These are phyloP conservation scores for Neofusicoccum parvum DNA, from an alignment of 2,329 filamentous ascomycete genomes.

Conservation along the genomic window DNA sequence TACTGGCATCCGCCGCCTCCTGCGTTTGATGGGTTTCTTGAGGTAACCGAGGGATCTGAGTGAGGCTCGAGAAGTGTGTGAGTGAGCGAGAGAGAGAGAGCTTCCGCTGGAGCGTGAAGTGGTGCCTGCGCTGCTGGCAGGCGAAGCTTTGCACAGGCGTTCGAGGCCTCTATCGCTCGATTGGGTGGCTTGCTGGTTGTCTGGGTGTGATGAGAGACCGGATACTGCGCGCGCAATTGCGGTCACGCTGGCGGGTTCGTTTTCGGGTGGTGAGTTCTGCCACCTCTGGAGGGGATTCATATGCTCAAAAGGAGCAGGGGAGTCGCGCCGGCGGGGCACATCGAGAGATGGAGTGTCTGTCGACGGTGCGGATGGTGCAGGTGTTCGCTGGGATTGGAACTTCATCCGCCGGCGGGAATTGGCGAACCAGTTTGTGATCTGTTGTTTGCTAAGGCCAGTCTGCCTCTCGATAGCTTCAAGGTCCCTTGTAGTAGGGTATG, in stretches of 20 bases:
- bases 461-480: slow-evolving; percentile 26
- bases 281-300: slow-evolving; percentile 33
- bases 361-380: background rate
- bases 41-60: slow-evolving; percentile 14
- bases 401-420: slow-evolving; percentile 32
- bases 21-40: background rate
- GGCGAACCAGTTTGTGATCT: slow-evolving; percentile 34
- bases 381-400: slow-evolving; percentile 21
- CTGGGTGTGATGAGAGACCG: background rate
- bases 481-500: slow-evolving; percentile 23
- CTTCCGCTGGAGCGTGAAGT: slow-evolving; percentile 27
- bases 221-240: slow-evolving; percentile 32
- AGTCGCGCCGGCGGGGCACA: slow-evolving; percentile 18
- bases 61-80: slow-evolving; percentile 26
- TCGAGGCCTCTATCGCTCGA: background rate
- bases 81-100: slow-evolving; percentile 12
- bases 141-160: slow-evolving; percentile 24
- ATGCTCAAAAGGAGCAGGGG: slow-evolving; percentile 1
- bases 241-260: slow-evolving; percentile 30
- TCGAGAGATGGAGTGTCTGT: background rate
- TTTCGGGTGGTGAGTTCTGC: slow-evolving; percentile 33
- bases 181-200: background rate
- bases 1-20: background rate
- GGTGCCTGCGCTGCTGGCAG: slow-evolving; percentile 28
- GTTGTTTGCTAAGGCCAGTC: slow-evolving; percentile 31